Conservation (phyloP, 2,329 filamentous ascomycete genomes). For the Phialophora macrospora region DNA sequence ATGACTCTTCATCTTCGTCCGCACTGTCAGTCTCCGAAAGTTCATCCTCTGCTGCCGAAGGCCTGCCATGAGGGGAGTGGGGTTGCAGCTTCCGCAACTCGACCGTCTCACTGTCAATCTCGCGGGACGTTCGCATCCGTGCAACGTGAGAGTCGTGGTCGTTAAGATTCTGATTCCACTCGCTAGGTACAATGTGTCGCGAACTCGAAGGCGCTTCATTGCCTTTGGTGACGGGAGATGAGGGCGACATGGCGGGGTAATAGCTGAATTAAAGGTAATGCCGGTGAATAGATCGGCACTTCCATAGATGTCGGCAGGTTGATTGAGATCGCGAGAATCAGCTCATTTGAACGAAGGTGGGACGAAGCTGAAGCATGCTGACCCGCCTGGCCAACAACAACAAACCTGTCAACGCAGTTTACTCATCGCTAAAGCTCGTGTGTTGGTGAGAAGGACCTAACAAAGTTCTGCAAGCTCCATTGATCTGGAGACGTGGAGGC, state of each 20-base stretch:
- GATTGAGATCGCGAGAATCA: not conserved
- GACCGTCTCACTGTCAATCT: conserved; percentile 14
- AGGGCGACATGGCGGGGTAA: conserved; percentile 21
- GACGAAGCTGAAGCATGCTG: conserved; percentile 1
- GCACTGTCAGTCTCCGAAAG: conserved; percentile 21
- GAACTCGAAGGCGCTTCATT: conserved; percentile 16
- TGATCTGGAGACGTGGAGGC: not conserved
- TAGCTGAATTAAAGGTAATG: not conserved
- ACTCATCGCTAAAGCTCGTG: not conserved
- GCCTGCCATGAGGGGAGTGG: not conserved
- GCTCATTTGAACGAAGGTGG: not conserved
- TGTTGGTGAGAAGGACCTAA: not conserved
- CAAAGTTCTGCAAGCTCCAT: not conserved
- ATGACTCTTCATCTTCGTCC: conserved; percentile 22
- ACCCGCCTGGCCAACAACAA: not conserved
- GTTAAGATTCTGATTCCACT: conserved; percentile 13
- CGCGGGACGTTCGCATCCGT: conserved; percentile 20
- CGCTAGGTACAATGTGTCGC: conserved; percentile 5
- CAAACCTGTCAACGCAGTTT: not conserved
- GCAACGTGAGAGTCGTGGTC: conserved; percentile 21
- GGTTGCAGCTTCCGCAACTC: conserved; percentile 29
- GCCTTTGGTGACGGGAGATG: not conserved
- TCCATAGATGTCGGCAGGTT: not conserved
- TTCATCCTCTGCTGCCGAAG: conserved; percentile 1
- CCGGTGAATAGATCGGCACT: conserved; percentile 1